A percentile compares a stretch with the other conserved stretches of the same genome.
These are phyloP conservation scores for Petrea volubilis DNA, from an alignment of 257 asterid species.

Conservation along the genomic window DNA sequence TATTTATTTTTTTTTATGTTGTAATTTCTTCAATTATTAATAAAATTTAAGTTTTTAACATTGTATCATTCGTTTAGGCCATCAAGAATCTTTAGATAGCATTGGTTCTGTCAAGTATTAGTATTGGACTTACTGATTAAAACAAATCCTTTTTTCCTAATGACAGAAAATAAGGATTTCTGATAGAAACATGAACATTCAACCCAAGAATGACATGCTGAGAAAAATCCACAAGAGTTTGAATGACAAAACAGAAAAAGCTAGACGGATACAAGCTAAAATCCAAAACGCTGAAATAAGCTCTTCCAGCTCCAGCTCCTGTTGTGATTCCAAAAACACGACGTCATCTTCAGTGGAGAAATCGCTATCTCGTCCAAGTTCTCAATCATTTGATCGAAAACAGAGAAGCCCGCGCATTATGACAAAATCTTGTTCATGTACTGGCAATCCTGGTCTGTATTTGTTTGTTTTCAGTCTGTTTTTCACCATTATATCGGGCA, in stretches of 20 bases:
- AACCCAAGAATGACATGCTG: neutral
- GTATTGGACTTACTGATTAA: neutral
- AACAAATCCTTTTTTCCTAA: neutral
- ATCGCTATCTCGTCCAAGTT: neutral
- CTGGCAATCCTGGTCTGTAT: constrained; percentile 7
- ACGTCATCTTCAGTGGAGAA: neutral
- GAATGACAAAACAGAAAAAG: neutral
- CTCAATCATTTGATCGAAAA: neutral
- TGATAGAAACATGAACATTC: constrained; percentile 20
- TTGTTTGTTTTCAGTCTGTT: constrained; percentile 24
- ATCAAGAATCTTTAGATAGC: no score
- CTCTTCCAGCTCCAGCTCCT: neutral
- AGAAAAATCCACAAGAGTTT: constrained; percentile 3
- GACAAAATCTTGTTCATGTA: constrained; percentile 2
- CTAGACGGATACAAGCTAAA: constrained; percentile 6
- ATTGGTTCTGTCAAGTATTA: neutral
- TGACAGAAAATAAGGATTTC: no score
- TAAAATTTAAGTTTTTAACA: no score
- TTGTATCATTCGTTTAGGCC: no score
- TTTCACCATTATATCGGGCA: constrained; percentile 30
- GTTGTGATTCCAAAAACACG: neutral
- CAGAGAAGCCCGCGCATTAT: neutral
- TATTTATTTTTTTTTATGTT: no score
- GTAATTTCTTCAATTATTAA: no score
- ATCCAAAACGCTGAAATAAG: neutral